Conservation (phyloP, 208 protist genomes). For the Angomonas ambiguus region DNA sequence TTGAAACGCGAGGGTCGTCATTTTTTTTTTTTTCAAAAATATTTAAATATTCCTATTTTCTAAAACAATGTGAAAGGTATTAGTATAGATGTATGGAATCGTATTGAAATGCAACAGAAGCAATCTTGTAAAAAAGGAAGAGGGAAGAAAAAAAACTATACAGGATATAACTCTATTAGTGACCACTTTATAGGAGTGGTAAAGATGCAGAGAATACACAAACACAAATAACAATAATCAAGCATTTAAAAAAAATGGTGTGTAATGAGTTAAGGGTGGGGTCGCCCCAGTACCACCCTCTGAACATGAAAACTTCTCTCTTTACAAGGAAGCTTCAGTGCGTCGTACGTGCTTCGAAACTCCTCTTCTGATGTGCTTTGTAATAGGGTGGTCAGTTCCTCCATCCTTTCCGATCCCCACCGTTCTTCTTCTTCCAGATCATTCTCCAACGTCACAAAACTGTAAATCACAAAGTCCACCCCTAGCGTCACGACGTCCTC, state of each 20-base stretch:
- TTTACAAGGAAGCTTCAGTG: not conserved
- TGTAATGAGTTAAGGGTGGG: constrained; percentile 7
- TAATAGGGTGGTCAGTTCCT: not conserved
- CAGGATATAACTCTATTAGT: not conserved
- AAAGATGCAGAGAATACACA: constrained; percentile 1
- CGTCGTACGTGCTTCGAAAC: not conserved
- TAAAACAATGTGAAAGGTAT: not conserved
- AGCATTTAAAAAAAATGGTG: not conserved
- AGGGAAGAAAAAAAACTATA: constrained; percentile 7
- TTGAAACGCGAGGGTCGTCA: constrained; percentile 23
- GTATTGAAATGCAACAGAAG: not conserved
- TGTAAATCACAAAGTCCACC: not conserved
- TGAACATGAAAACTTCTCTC: not conserved
- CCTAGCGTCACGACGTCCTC: not conserved
- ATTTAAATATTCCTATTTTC: not conserved
- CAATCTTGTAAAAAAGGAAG: constrained; percentile 5
- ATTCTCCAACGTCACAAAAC: not conserved
- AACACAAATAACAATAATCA: constrained; percentile 15
- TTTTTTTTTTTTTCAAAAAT: not conserved
- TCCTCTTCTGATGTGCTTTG: not conserved
- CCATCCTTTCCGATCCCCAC: not conserved
- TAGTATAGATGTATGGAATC: too few relatives aligned
- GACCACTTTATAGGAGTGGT: not conserved
- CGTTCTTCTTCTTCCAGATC: not conserved
- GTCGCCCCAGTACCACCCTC: not conserved